Evolutionary conservation across 2,329 filamentous ascomycete species (phyloP).

Genomic region (Periglandula ipomoeae): DNA sequence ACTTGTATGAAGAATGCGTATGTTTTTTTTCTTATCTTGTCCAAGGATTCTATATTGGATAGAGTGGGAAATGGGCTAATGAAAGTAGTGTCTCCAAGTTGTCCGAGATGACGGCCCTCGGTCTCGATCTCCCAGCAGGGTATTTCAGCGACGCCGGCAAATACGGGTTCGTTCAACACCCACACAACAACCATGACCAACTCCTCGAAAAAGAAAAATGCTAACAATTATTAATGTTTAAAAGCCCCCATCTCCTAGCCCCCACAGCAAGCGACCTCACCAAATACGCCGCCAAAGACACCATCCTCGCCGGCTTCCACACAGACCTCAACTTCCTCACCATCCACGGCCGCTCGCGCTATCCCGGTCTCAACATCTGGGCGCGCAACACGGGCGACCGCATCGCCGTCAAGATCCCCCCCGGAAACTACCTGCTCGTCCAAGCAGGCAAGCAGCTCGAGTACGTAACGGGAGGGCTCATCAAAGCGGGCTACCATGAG

Average conservation of each 20-base stretch:
- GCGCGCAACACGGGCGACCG: constrained; percentile 51
- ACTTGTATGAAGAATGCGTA: constrained; percentile 51
- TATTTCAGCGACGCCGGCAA: constrained; percentile 46
- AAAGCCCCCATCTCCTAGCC: constrained; percentile 50
- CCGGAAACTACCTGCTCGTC: constrained; percentile 48
- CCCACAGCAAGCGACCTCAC: constrained; percentile 49
- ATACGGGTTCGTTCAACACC: constrained; percentile 36
- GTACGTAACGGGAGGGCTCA: constrained; percentile 49
- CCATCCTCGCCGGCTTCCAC: constrained; percentile 54
- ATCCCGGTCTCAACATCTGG: constrained; percentile 54
- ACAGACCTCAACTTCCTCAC: constrained; percentile 57
- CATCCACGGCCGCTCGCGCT: constrained; percentile 54
- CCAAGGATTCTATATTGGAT: too few relatives aligned
- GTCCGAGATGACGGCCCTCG: constrained; percentile 49
- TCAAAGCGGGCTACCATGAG: constrained; percentile 55
- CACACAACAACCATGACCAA: not conserved
- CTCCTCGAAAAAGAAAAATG: too few relatives aligned
- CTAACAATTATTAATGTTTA: not conserved
- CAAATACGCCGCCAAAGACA: constrained; percentile 44
- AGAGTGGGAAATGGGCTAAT: constrained; percentile 3
- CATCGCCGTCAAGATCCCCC: constrained; percentile 50
- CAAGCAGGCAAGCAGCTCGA: constrained; percentile 56
- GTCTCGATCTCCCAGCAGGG: constrained; percentile 41
- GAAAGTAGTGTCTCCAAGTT: constrained; percentile 40
- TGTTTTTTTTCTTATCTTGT: constrained; percentile 11